Base-by-base conservation (phyloP, 1,284 basidiomycete genomes). In the Fomitiporia mediterranea region DNA sequence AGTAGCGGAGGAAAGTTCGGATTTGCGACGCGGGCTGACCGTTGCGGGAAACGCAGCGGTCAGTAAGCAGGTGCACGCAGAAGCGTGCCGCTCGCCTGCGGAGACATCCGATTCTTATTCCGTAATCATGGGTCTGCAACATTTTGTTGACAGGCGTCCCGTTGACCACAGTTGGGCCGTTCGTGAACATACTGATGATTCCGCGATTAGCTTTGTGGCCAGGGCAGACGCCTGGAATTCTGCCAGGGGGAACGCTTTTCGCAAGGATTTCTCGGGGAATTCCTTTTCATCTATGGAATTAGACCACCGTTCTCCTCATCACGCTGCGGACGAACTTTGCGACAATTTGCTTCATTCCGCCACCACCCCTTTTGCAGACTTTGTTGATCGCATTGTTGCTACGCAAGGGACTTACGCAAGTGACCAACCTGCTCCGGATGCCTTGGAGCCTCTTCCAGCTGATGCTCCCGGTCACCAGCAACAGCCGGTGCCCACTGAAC, bases 1-100 rank as follows among this genome's bases (percentile, higher is more conserved):
- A 38, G 35, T 30, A 34, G 46, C n/a, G 11, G 25, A 30, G 25
- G 53, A 55, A 35, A 40, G 46, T 25, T 76, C 74, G 80, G 76
- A 72, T 86, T 88, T 86, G 86, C 66, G 69, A 61, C 69, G 71
- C 72, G 86, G 86, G 87, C 88, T 89, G 82, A 76, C 78, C 69
- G 67, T 66, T 64, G 72, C 73, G 73, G 72, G 63, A 60, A 76
- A 86, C 86, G 84, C 81, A 74, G 68, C 77, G 68, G 82, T 80
- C 74, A 88, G 86, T 87, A 88, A 89, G 87, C 86, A 86, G 81
- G 54, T 25, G 19, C 49, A 38, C 54, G 50, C 55, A 42, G 67
- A 70, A 54, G 78, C 80, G 79, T 75, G 67, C 64, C 75, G 30
- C 47, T 54, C 47, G 21, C 48, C 56, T n/a, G 56, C 44, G 84